Evolutionary conservation across 768 basidiomycete genomes (phyloP).

Genomic region (Boletales sp.): DNA sequence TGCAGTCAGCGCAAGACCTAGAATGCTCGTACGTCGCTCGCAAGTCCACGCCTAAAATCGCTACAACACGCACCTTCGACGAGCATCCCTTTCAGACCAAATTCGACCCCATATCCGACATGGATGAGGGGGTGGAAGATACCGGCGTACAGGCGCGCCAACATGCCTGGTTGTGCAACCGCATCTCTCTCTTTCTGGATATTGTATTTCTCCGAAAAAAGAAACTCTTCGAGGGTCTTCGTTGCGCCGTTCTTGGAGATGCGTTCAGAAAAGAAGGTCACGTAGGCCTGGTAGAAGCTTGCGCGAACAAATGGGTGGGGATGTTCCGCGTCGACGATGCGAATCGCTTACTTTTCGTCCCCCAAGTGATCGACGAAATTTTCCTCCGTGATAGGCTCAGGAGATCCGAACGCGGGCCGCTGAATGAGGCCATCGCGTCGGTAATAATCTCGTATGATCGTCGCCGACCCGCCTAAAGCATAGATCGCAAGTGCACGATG

Average conservation of each 20-base stretch:
- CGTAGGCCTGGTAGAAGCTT: constrained; percentile 27
- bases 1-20: constrained; percentile 25
- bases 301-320: background rate
- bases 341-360: constrained; percentile 21
- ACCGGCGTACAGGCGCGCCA: constrained; percentile 45
- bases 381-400: constrained; percentile 19
- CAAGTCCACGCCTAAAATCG: background rate
- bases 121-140: constrained; percentile 65
- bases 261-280: constrained; percentile 21
- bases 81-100: constrained; percentile 56
- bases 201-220: constrained; percentile 31
- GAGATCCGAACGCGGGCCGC: constrained; percentile 22
- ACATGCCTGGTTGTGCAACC: constrained; percentile 44
- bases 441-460: constrained; percentile 26
- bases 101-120: constrained; percentile 58
- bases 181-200: constrained; percentile 12
- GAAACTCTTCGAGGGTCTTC: constrained; percentile 22
- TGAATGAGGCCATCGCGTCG: constrained; percentile 17
- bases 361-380: constrained; percentile 25
- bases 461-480: constrained; percentile 21
- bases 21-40: background rate
- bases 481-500: constrained; percentile 30
- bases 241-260: constrained; percentile 15
- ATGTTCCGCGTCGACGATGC: background rate
- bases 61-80: constrained; percentile 47